Percentiles rank a stretch among this genome's conserved stretches.
phyloP scores from a whole-genome alignment of 192 early-diverging fungal species.

The Coemansia sp. region DNA sequence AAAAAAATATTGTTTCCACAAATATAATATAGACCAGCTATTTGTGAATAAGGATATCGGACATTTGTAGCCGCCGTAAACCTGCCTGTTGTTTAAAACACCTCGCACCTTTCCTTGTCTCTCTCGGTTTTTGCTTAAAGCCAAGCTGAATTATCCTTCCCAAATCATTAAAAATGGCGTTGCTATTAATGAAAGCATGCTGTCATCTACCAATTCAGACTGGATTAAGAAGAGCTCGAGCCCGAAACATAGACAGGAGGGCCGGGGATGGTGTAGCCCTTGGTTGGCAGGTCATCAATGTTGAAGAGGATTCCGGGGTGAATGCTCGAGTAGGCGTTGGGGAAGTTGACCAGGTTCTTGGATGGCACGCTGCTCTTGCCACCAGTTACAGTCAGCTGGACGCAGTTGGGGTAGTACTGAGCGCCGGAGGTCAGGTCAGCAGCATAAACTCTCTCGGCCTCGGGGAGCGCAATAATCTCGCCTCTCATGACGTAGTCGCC shows the following conservation, averaged over 20 bases:
- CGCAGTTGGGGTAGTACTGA: constrained; percentile 4
- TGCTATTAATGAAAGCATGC: not conserved
- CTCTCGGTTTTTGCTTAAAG: no score
- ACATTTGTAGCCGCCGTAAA: no score
- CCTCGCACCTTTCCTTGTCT: not conserved
- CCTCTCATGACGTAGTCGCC: constrained; percentile 2
- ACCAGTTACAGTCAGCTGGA: constrained; percentile 1
- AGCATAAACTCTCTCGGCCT: not conserved
- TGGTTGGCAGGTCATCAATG: not conserved
- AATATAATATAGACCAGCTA: not conserved
- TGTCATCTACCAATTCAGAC: not conserved
- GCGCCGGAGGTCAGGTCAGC: not conserved
- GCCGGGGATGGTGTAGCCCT: constrained; percentile 1
- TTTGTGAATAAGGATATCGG: no score
- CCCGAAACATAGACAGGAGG: not conserved
- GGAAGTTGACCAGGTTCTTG: not conserved
- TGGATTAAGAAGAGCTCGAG: not conserved
- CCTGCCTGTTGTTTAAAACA: no score
- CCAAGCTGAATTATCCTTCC: no score
- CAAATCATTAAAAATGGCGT: no score
- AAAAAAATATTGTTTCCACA: not conserved
- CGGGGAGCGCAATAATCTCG: not conserved
- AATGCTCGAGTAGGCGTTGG: not conserved
- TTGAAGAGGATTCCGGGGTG: constrained; percentile 1
- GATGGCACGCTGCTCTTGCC: not conserved